phyloP scores from a whole-genome alignment of 1,284 basidiomycete genomes.

The Malassezia dermatis region DNA sequence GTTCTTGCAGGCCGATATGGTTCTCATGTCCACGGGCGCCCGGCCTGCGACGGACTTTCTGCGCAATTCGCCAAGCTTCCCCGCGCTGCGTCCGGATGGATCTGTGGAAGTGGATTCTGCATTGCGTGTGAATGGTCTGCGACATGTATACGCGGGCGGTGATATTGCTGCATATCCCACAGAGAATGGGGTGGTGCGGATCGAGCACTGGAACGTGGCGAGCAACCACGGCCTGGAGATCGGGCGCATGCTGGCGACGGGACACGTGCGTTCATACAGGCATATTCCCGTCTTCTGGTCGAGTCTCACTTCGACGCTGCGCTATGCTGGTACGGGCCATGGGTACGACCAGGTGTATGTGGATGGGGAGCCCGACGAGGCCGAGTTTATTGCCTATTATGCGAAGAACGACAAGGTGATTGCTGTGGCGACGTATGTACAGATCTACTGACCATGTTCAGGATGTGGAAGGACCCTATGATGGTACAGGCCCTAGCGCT shows the following conservation, averaged over 20 bases:
- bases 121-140: conserved; percentile 58
- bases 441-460: conserved; percentile 33
- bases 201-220: conserved; percentile 89
- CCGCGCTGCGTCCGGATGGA: conserved; percentile 53
- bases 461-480: conserved; percentile 72
- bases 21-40: conserved; percentile 83
- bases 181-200: conserved; percentile 55
- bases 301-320: conserved; percentile 62
- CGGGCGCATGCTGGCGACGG: conserved; percentile 53
- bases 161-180: conserved; percentile 79
- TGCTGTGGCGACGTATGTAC: conserved; percentile 62
- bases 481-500: conserved; percentile 73
- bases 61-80: conserved; percentile 58
- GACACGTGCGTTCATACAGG: conserved; percentile 51
- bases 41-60: conserved; percentile 73
- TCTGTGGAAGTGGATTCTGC: conserved; percentile 71
- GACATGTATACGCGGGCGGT: conserved; percentile 71
- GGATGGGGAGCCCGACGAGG: conserved; percentile 63
- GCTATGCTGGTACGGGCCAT: conserved; percentile 66
- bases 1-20: conserved; percentile 63
- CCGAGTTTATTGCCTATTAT: conserved; percentile 63
- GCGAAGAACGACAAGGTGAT: conserved; percentile 64
- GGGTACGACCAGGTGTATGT: conserved; percentile 65
- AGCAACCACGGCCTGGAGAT: conserved; percentile 75
- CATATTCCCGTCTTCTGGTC: conserved; percentile 82